phyloP scores from a whole-genome alignment of 441 rosid species.

The Bocquillonia castaneifolia region DNA sequence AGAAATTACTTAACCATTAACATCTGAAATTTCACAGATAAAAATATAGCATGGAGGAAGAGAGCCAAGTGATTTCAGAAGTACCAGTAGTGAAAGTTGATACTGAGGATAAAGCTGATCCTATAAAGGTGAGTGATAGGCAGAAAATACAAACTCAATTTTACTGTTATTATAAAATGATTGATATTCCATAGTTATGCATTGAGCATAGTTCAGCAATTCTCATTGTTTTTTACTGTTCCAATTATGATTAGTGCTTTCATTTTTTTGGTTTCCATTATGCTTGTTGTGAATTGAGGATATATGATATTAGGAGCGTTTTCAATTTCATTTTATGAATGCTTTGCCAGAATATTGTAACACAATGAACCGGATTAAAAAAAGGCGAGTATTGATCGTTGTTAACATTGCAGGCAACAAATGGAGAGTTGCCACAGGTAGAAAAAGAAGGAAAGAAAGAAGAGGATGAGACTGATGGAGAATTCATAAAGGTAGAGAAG shows the following conservation, averaged over 20 bases:
- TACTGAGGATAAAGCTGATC: slow-evolving; percentile 34
- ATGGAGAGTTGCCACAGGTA: slow-evolving; percentile 41
- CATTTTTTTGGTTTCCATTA: background rate
- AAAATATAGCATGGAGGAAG: slow-evolving; percentile 51
- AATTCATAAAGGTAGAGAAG: slow-evolving; percentile 91
- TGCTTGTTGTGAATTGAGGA: background rate
- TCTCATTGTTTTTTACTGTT: too few species aligned
- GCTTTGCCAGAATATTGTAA: background rate
- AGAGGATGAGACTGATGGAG: slow-evolving; percentile 84
- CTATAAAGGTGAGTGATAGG: slow-evolving; percentile 43
- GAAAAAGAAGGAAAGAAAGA: slow-evolving; percentile 57
- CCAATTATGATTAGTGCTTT: background rate
- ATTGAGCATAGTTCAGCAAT: too few species aligned
- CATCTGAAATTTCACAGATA: slow-evolving; percentile 20
- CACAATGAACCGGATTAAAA: background rate
- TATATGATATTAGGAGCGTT: background rate
- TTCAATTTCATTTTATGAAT: background rate
- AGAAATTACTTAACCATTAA: background rate
- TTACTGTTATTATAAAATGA: background rate
- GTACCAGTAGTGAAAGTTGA: slow-evolving; percentile 46
- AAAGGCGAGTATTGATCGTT: slow-evolving; percentile 7
- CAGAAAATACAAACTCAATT: background rate
- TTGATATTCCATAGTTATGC: background rate
- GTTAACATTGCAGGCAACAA: slow-evolving; percentile 35
- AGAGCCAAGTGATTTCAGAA: slow-evolving; percentile 44